These are phyloP conservation scores for Dictyostelium firmibasis DNA, from an alignment of 78 protist genomes.

Conservation along the genomic window DNA sequence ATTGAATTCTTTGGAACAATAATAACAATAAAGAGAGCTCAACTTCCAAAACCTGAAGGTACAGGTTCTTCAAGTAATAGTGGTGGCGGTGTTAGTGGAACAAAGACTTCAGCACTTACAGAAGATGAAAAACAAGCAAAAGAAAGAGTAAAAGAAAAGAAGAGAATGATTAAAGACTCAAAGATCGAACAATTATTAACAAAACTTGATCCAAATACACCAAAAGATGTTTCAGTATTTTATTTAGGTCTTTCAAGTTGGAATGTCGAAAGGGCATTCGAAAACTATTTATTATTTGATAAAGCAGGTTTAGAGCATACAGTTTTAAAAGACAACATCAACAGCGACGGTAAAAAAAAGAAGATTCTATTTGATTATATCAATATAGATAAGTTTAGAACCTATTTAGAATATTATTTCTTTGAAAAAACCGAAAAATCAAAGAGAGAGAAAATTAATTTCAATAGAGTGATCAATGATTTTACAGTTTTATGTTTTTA, in stretches of 20 bases:
- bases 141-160: conserved; percentile 20
- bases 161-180: background rate
- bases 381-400: conserved; percentile 48
- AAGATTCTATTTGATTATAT: conserved; percentile 36
- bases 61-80: background rate
- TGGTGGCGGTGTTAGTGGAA: background rate
- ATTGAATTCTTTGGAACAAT: conserved; percentile 37
- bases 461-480: conserved; percentile 96
- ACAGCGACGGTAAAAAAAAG: background rate
- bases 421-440: background rate
- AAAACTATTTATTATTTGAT: conserved; percentile 9
- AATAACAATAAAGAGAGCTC: background rate
- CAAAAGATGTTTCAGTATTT: conserved; percentile 11
- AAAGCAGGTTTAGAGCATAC: conserved; percentile 15
- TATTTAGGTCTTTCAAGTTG: conserved; percentile 51
- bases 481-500: conserved; percentile 95
- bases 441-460: conserved; percentile 10
- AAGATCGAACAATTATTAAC: background rate
- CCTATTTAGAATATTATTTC: conserved; percentile 57
- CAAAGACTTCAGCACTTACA: background rate
- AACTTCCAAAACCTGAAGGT: background rate
- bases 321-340: background rate
- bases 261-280: conserved; percentile 35
- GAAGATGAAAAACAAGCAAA: background rate
- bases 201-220: background rate